Evolutionary conservation across 2,329 filamentous ascomycete species (phyloP).

Genomic region (Colletotrichum truncatum): DNA sequence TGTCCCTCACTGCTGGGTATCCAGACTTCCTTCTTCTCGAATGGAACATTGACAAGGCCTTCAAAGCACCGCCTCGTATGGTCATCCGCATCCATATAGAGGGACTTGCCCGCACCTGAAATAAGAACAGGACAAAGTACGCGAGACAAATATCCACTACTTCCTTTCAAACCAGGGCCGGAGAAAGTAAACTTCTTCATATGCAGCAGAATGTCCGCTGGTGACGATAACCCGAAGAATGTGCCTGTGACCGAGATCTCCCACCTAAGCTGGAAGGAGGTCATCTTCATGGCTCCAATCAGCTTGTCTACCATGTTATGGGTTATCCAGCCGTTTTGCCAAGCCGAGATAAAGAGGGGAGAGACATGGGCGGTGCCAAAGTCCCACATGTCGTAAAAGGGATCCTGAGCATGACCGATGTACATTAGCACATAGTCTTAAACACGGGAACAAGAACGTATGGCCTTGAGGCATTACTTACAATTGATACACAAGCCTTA

Average conservation of each 20-base stretch:
- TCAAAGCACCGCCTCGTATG: constrained; percentile 29
- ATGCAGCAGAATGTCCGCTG: constrained; percentile 35
- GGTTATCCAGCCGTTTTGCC: constrained; percentile 35
- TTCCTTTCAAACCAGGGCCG: constrained; percentile 14
- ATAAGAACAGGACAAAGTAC: constrained; percentile 40
- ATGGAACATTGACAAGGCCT: constrained; percentile 8
- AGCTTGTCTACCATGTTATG: constrained; percentile 38
- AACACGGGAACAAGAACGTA: neutral
- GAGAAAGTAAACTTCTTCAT: constrained; percentile 31
- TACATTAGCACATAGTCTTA: neutral
- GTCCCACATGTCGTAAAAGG: constrained; percentile 44
- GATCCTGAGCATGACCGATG: constrained; percentile 27
- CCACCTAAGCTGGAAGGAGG: constrained; percentile 42
- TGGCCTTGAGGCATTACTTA: neutral
- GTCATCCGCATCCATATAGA: constrained; percentile 32
- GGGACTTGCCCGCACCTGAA: constrained; percentile 34
- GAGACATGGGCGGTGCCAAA: constrained; percentile 38
- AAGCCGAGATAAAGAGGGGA: constrained; percentile 33
- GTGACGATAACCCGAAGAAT: constrained; percentile 34
- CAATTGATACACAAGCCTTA: constrained; percentile 51
- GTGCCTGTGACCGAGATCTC: constrained; percentile 37
- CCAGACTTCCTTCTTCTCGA: constrained; percentile 34
- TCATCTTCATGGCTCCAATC: constrained; percentile 23
- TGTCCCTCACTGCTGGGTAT: constrained; percentile 21
- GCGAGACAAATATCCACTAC: constrained; percentile 29